Percentiles rank a stretch among this genome's conserved stretches.
Conservation (phyloP, 1,139 yeast genomes). For the Kodamaea derodonti region DNA sequence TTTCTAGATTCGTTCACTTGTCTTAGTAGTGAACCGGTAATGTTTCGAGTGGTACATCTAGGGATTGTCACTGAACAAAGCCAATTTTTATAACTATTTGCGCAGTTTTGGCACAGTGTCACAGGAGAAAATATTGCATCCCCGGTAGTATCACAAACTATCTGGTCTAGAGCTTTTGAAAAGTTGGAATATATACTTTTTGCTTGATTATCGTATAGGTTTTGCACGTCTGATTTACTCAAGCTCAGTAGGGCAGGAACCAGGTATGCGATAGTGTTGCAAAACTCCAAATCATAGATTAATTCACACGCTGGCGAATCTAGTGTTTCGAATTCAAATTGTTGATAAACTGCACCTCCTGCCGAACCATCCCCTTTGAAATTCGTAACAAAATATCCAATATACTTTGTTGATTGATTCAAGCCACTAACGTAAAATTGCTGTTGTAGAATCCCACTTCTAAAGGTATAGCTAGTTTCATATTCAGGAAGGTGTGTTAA, state of each 20-base stretch:
- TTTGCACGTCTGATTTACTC: constrained; percentile 19
- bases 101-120: constrained; percentile 69
- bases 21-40: constrained; percentile 47
- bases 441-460: constrained; percentile 49
- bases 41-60: constrained; percentile 54
- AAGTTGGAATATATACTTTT: constrained; percentile 56
- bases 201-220: constrained; percentile 65
- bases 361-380: constrained; percentile 20
- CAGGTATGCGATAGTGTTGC: constrained; percentile 79
- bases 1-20: constrained; percentile 57
- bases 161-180: constrained; percentile 68
- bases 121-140: constrained; percentile 74
- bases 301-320: constrained; percentile 60
- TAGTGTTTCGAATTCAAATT: constrained; percentile 61
- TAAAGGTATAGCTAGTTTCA: constrained; percentile 40
- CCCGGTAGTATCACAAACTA: constrained; percentile 70
- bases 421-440: constrained; percentile 64
- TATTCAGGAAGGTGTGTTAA: constrained; percentile 21
- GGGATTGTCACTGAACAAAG: constrained; percentile 90
- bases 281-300: constrained; percentile 70
- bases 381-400: constrained; percentile 62
- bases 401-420: constrained; percentile 58
- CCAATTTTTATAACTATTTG: constrained; percentile 75
- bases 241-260: constrained; percentile 61
- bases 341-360: constrained; percentile 68